Conservation (phyloP, 495 filamentous ascomycete species). For the Astrothelium macrocarpum region DNA sequence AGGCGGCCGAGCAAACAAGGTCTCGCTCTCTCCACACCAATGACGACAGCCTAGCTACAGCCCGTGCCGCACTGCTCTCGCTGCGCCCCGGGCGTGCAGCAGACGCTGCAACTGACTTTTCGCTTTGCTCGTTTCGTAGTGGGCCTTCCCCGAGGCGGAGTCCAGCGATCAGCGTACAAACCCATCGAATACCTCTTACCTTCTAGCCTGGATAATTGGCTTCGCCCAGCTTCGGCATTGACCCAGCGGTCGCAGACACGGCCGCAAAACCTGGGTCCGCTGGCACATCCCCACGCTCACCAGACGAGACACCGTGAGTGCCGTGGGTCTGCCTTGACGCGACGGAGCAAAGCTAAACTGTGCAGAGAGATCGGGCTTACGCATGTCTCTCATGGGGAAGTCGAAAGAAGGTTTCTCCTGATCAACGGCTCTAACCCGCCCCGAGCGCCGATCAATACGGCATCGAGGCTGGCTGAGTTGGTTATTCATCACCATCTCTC, state of each 20-base stretch:
- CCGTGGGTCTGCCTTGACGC: too few species aligned
- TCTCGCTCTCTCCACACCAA: neutral
- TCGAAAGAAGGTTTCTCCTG: neutral
- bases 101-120: neutral
- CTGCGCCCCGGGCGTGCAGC: neutral
- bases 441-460: neutral
- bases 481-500: too few species aligned
- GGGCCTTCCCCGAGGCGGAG: neutral
- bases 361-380: neutral
- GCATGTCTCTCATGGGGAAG: neutral
- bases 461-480: too few species aligned
- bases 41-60: neutral
- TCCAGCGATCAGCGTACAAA: neutral
- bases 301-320: too few species aligned
- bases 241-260: neutral
- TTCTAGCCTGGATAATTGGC: too few species aligned
- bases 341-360: too few species aligned
- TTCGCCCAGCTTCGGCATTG: too few species aligned
- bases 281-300: neutral
- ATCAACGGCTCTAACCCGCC: neutral
- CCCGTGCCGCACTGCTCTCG: neutral
- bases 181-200: neutral
- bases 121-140: neutral
- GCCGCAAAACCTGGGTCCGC: neutral
- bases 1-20: neutral